A percentile compares a stretch with the other conserved stretches of the same genome.
Conservation (phyloP, 768 basidiomycete genomes). For the Fistulinella prunicolor region DNA sequence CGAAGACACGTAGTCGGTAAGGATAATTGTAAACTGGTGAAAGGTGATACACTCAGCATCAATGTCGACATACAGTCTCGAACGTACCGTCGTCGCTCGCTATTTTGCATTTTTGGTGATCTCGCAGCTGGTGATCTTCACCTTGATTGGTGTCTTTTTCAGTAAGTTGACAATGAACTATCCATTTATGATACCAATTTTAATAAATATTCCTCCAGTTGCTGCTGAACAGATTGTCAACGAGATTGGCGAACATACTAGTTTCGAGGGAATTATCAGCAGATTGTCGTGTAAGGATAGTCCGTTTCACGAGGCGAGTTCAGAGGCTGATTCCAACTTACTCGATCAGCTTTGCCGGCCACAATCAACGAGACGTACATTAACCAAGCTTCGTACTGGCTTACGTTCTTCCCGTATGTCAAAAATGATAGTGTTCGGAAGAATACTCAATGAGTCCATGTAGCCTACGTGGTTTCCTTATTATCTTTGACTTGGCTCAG, state of each 20-base stretch:
- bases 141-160: slow-evolving; percentile 85
- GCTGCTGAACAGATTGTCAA: slow-evolving; percentile 40
- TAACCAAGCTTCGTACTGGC: slow-evolving; percentile 87
- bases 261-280: slow-evolving; percentile 44
- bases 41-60: not conserved
- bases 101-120: slow-evolving; percentile 95
- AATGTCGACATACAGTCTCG: slow-evolving; percentile 53
- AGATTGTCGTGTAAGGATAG: slow-evolving; percentile 40
- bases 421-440: not conserved
- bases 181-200: not conserved
- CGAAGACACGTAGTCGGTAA: slow-evolving; percentile 32
- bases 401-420: slow-evolving; percentile 90
- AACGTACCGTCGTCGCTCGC: slow-evolving; percentile 87
- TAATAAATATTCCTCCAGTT: slow-evolving; percentile 18
- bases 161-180: slow-evolving; percentile 44
- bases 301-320: not conserved
- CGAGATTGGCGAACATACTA: slow-evolving; percentile 47
- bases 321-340: slow-evolving; percentile 1
- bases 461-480: slow-evolving; percentile 91
- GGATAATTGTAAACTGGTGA: not conserved
- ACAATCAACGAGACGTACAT: slow-evolving; percentile 87
- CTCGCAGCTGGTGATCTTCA: slow-evolving; percentile 93
- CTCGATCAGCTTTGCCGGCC: slow-evolving; percentile 61
- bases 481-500: slow-evolving; percentile 93
- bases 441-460: slow-evolving; percentile 6